A percentile compares a stretch with the other conserved stretches of the same genome.
Conservation (phyloP, 73 alveolate species). For the Paraurostyla sp. region DNA sequence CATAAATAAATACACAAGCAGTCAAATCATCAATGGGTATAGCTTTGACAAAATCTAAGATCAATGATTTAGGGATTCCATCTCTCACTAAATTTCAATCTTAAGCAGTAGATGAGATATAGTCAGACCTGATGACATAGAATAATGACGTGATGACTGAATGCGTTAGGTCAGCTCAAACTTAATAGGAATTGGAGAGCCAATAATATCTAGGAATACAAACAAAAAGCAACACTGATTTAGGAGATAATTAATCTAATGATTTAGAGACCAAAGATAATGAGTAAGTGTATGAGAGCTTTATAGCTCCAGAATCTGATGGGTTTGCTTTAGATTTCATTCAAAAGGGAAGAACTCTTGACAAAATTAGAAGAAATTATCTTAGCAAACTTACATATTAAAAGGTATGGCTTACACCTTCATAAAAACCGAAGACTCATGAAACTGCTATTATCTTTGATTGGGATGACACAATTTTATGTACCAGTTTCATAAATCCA, state of each 20-base stretch:
- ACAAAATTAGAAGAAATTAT: slow-evolving; percentile 55
- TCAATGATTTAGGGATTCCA: no score
- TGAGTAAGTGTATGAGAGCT: not conserved
- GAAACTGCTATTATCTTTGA: slow-evolving; percentile 94
- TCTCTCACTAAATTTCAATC: no score
- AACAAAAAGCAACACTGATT: not conserved
- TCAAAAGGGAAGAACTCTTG: slow-evolving; percentile 3
- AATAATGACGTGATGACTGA: no score
- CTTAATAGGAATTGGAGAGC: not conserved
- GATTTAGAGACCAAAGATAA: not conserved
- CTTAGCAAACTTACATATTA: slow-evolving; percentile 66
- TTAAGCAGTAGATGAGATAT: no score
- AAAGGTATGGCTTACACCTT: slow-evolving; percentile 75
- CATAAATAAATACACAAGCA: no score
- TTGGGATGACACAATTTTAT: slow-evolving; percentile 99
- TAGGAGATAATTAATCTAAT: not conserved
- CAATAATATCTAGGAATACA: not conserved
- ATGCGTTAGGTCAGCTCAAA: not conserved
- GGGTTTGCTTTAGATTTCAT: slow-evolving; percentile 26
- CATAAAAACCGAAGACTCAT: slow-evolving; percentile 69
- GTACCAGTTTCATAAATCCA: slow-evolving; percentile 93
- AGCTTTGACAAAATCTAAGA: no score
- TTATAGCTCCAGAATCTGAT: slow-evolving; percentile 37
- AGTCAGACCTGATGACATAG: no score
- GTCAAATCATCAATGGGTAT: no score